Percentiles rank a stretch among this genome's conserved stretches.
Conservation (phyloP, 108 stramenopile genomes). For the Fragilariopsis cylindrus region DNA sequence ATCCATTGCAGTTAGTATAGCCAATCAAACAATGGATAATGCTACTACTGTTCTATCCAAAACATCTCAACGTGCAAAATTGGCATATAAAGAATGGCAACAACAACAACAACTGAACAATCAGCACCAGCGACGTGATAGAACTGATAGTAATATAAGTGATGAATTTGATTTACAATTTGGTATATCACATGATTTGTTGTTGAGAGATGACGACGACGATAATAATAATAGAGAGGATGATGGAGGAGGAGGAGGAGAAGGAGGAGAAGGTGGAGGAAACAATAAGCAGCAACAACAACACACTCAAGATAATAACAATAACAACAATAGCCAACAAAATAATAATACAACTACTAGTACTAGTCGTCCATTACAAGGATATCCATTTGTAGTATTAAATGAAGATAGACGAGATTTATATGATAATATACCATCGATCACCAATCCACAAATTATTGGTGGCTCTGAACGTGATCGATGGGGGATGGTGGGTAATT, state of each 20-base stretch:
- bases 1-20: slow-evolving; percentile 31
- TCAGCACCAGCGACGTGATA: not conserved
- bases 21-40: slow-evolving; percentile 13
- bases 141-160: not conserved
- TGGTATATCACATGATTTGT: slow-evolving; percentile 10
- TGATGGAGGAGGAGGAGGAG: not conserved
- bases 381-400: slow-evolving; percentile 67
- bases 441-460: not conserved
- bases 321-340: not conserved
- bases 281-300: slow-evolving; percentile 6
- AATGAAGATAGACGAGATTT: slow-evolving; percentile 30
- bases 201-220: not conserved
- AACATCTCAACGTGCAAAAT: slow-evolving; percentile 17
- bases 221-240: not conserved
- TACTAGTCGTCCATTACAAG: slow-evolving; percentile 12
- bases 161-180: slow-evolving; percentile 23
- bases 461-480: slow-evolving; percentile 45
- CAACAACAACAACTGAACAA: not conserved
- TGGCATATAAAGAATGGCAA: slow-evolving; percentile 23
- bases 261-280: not conserved
- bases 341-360: not conserved
- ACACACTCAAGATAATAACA: slow-evolving; percentile 2
- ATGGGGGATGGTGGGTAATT: slow-evolving; percentile 77
- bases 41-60: not conserved
- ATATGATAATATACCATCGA: slow-evolving; percentile 21